Evolutionary conservation across 495 filamentous ascomycete species (phyloP).

Genomic region (Penicillium coffeae): DNA sequence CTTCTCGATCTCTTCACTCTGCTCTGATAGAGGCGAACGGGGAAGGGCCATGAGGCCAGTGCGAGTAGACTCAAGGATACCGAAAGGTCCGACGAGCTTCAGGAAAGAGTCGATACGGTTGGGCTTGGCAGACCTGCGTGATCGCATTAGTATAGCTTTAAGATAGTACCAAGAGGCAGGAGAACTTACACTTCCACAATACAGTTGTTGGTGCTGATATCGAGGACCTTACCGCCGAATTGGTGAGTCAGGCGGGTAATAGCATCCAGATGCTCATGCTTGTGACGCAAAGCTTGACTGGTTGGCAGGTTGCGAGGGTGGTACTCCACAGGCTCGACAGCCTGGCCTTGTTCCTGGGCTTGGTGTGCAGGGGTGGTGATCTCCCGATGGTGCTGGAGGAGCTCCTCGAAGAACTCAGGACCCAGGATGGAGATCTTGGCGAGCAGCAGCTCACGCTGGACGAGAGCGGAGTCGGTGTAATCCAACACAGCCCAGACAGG

Average conservation of each 20-base stretch:
- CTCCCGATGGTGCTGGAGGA: constrained; percentile 87
- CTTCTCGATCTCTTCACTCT: constrained; percentile 66
- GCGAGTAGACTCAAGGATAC: constrained; percentile 89
- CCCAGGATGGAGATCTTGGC: constrained; percentile 95
- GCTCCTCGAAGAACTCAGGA: constrained; percentile 95
- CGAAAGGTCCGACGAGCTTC: constrained; percentile 93
- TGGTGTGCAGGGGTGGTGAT: constrained; percentile 50
- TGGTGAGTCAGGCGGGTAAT: constrained; percentile 96
- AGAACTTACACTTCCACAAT: constrained; percentile 89
- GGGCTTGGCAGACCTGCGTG: constrained; percentile 82
- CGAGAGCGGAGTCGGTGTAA: constrained; percentile 88
- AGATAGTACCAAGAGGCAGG: not conserved
- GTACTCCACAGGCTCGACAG: constrained; percentile 45
- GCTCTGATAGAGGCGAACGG: constrained; percentile 78
- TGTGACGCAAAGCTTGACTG: constrained; percentile 86
- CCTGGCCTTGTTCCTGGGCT: constrained; percentile 24
- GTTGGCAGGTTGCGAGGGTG: constrained; percentile 81
- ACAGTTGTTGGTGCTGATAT: constrained; percentile 97
- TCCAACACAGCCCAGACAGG: constrained; percentile 98
- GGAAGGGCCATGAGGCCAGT: constrained; percentile 96
- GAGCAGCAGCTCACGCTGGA: constrained; percentile 92
- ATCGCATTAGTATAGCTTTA: not conserved
- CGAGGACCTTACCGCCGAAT: constrained; percentile 93
- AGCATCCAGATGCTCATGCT: constrained; percentile 92
- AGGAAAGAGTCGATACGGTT: constrained; percentile 93